Percentiles rank a stretch among this genome's conserved stretches.
Evolutionary conservation across 192 early-diverging fungal species (phyloP).

Genomic region (Umbelopsis vinacea): DNA sequence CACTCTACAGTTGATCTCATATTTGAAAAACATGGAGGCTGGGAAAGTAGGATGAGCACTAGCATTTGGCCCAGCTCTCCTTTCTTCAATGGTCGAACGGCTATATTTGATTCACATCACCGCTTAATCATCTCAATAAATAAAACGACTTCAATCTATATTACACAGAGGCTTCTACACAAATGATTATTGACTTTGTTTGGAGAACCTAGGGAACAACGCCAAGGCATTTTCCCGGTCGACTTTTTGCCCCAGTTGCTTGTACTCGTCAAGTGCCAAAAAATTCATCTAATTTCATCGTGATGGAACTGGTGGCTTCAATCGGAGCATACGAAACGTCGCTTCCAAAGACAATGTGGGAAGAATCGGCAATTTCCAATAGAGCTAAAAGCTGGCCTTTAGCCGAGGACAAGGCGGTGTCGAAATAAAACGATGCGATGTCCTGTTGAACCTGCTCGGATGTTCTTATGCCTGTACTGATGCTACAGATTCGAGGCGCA

Average conservation of each 20-base stretch:
- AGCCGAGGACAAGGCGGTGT: constrained; percentile 3
- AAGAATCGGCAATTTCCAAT: not conserved
- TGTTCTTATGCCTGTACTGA: not conserved
- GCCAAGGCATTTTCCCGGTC: not conserved
- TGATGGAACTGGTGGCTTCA: not conserved
- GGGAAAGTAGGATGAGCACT: too few relatives aligned
- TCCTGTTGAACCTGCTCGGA: not conserved
- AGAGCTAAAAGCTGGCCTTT: not conserved
- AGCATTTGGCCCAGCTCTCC: too few relatives aligned
- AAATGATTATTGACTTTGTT: too few relatives aligned
- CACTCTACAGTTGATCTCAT: too few relatives aligned
- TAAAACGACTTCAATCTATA: too few relatives aligned
- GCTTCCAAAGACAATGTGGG: not conserved
- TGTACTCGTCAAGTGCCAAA: not conserved
- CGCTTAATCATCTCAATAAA: too few relatives aligned
- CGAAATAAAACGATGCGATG: not conserved
- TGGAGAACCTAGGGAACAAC: not conserved
- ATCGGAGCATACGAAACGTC: constrained; percentile 2
- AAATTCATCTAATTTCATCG: not conserved
- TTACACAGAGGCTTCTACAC: too few relatives aligned
- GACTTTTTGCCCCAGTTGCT: not conserved
- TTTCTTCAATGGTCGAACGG: too few relatives aligned
- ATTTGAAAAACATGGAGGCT: too few relatives aligned
- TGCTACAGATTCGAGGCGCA: constrained; percentile 4
- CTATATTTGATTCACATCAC: too few relatives aligned